phyloP scores from a whole-genome alignment of 768 basidiomycete genomes.

The Phaeotremella fagi region DNA sequence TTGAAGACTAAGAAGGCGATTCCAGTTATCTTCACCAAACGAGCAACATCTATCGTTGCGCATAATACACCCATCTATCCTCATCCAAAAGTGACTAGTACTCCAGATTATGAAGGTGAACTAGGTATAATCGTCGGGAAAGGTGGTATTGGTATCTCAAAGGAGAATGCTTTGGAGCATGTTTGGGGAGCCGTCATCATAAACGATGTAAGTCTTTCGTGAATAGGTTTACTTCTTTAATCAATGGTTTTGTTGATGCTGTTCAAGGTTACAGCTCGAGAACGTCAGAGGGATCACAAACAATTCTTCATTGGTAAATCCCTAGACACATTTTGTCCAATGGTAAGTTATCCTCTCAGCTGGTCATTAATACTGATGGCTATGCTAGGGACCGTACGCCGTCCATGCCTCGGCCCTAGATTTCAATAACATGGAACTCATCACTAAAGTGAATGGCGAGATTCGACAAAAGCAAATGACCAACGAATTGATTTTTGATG shows the following conservation, averaged over 20 bases:
- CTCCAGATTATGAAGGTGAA: slow-evolving; percentile 45
- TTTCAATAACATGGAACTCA: slow-evolving; percentile 24
- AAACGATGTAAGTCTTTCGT: slow-evolving; percentile 26
- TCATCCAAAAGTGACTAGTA: slow-evolving; percentile 31
- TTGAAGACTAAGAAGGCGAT: background rate
- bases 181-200: slow-evolving; percentile 39
- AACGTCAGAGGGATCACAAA: slow-evolving; percentile 43
- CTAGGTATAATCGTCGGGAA: slow-evolving; percentile 42
- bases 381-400: slow-evolving; percentile 23
- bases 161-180: slow-evolving; percentile 41
- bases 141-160: slow-evolving; percentile 28
- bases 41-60: slow-evolving; percentile 38
- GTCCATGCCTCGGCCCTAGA: slow-evolving; percentile 27
- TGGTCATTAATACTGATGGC: background rate
- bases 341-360: slow-evolving; percentile 12
- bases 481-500: slow-evolving; percentile 39
- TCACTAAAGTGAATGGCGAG: slow-evolving; percentile 34
- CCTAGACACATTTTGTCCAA: slow-evolving; percentile 42
- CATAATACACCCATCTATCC: slow-evolving; percentile 26
- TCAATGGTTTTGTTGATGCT: too few species aligned
- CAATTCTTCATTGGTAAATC: slow-evolving; percentile 44
- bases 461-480: slow-evolving; percentile 30
- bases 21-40: slow-evolving; percentile 45
- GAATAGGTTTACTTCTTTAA: too few species aligned
- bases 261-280: slow-evolving; percentile 35